A percentile compares a stretch with the other conserved stretches of the same genome.
phyloP scores from a whole-genome alignment of 83 land plant species.

The Picea abies region DNA sequence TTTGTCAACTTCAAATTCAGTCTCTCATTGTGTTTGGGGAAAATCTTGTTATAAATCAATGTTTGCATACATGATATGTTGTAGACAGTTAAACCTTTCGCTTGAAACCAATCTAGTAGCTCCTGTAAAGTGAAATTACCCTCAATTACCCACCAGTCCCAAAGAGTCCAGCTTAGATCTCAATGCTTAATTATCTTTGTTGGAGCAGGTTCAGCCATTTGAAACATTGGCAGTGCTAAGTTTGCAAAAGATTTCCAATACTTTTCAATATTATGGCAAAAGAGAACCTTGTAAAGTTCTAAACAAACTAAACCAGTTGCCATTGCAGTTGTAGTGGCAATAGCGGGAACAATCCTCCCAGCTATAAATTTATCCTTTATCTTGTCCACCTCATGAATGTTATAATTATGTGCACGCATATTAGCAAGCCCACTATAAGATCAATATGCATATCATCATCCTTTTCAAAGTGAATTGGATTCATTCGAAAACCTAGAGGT shows the following conservation, averaged over 20 bases:
- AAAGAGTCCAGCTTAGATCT: constrained; percentile 37
- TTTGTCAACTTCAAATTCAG: constrained; percentile 81
- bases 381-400: constrained; percentile 45
- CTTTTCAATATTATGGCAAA: constrained; percentile 31
- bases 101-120: constrained; percentile 40
- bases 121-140: constrained; percentile 44
- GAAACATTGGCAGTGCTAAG: constrained; percentile 45
- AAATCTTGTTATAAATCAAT: constrained; percentile 35
- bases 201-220: constrained; percentile 51
- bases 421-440: too few species aligned
- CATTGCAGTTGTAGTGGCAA: constrained; percentile 51
- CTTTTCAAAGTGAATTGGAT: constrained; percentile 40
- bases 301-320: constrained; percentile 51
- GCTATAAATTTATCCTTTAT: constrained; percentile 51
- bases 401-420: constrained; percentile 22
- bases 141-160: constrained; percentile 47
- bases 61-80: constrained; percentile 53
- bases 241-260: constrained; percentile 49
- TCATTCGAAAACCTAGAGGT: constrained; percentile 37
- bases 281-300: constrained; percentile 48
- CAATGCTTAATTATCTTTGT: constrained; percentile 33
- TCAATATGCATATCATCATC: too few species aligned
- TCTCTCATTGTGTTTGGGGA: constrained; percentile 25
- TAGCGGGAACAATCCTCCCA: constrained; percentile 50
- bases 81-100: constrained; percentile 33